phyloP scores from a whole-genome alignment of 108 stramenopile species.

The Seminavis robusta region DNA sequence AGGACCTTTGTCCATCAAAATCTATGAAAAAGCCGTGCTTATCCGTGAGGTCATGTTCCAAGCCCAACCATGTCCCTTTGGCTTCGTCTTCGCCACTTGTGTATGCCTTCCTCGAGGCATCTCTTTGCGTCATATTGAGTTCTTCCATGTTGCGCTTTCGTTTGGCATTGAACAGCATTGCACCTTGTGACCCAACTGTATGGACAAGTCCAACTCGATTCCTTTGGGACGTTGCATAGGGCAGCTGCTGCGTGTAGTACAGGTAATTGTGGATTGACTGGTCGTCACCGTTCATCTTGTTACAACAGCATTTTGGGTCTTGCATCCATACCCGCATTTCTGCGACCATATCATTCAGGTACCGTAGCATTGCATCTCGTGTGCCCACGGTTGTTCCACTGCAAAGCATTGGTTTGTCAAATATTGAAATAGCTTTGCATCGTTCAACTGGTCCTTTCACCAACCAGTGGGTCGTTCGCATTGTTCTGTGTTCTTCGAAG shows the following conservation, averaged over 20 bases:
- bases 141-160: too few relatives aligned
- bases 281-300: constrained; percentile 54
- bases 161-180: too few relatives aligned
- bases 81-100: not conserved
- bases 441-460: constrained; percentile 30
- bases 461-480: constrained; percentile 57
- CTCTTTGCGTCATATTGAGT: too few relatives aligned
- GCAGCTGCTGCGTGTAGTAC: constrained; percentile 56
- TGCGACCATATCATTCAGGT: constrained; percentile 55
- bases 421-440: constrained; percentile 36
- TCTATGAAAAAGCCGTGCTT: constrained; percentile 9
- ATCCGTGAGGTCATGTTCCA: constrained; percentile 4
- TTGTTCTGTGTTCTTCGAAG: constrained; percentile 53
- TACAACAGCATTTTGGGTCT: constrained; percentile 37
- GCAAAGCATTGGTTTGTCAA: constrained; percentile 55
- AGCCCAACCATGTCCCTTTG: constrained; percentile 4
- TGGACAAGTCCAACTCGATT: constrained; percentile 43
- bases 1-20: constrained; percentile 4
- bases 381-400: constrained; percentile 73
- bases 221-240: constrained; percentile 32
- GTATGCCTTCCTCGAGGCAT: not conserved
- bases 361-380: constrained; percentile 61
- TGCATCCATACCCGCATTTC: constrained; percentile 66
- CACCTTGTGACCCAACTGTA: constrained; percentile 14
- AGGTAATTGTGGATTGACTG: constrained; percentile 80